Conservation (phyloP, 2,329 filamentous ascomycete genomes). For the Diaporthe helianthi region DNA sequence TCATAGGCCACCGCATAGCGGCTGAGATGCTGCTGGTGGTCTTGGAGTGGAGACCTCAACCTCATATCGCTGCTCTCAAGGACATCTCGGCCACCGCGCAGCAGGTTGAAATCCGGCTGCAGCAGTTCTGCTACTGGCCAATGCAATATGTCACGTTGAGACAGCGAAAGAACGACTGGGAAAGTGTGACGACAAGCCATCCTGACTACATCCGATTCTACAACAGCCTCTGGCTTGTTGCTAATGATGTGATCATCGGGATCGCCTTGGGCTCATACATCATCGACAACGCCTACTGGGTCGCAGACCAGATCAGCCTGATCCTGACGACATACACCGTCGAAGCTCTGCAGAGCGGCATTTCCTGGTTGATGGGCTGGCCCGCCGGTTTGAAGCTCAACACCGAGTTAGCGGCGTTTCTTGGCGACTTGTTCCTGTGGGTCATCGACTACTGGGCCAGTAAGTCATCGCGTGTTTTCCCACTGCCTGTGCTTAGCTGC, state of each 20-base stretch:
- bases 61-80: slow-evolving; percentile 84
- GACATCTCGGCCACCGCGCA: slow-evolving; percentile 96
- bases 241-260: slow-evolving; percentile 98
- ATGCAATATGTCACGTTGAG: slow-evolving; percentile 93
- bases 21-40: slow-evolving; percentile 81
- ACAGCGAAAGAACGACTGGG: slow-evolving; percentile 91
- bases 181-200: slow-evolving; percentile 92
- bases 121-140: slow-evolving; percentile 99
- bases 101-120: slow-evolving; percentile 93
- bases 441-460: slow-evolving; percentile 98
- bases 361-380: slow-evolving; percentile 95
- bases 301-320: slow-evolving; percentile 79
- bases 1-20: slow-evolving; percentile 80
- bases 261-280: slow-evolving; percentile 97
- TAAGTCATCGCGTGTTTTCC: slow-evolving; percentile 49
- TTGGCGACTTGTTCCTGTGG: slow-evolving; percentile 96
- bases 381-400: slow-evolving; percentile 96
- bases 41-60: slow-evolving; percentile 83
- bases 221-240: slow-evolving; percentile 97
- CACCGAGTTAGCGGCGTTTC: slow-evolving; percentile 88
- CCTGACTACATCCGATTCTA: slow-evolving; percentile 99
- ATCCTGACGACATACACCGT: slow-evolving; percentile 85
- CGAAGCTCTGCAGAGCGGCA: slow-evolving; percentile 84
- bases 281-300: slow-evolving; percentile 89
- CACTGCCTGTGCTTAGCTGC: neutral